Conservation (phyloP, 345 rosid genomes). For the Aethionema arabicum region DNA sequence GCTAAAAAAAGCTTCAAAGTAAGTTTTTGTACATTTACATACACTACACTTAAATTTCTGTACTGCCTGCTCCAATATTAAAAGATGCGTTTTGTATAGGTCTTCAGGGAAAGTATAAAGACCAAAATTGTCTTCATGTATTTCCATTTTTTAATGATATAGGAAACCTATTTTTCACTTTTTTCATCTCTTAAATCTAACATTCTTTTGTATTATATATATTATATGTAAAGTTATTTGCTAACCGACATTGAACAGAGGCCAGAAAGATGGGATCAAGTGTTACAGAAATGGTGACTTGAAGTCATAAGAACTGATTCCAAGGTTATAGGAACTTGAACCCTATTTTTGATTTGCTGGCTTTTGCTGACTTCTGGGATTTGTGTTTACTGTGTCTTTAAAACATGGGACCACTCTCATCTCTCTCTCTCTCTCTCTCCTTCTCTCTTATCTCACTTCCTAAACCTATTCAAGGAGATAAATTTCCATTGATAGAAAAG, state of each 20-base stretch:
- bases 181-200: conserved; percentile 21
- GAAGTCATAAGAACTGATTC: conserved; percentile 26
- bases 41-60: conserved; percentile 20
- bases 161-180: conserved; percentile 12
- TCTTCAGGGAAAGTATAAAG: conserved; percentile 23
- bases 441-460: conserved; percentile 19
- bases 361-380: conserved; percentile 30
- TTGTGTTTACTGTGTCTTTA: conserved; percentile 32
- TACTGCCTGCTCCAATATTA: conserved; percentile 21
- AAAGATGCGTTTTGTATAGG: conserved; percentile 21
- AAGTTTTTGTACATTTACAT: conserved; percentile 35
- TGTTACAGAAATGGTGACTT: conserved; percentile 28
- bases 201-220: not conserved
- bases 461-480: conserved; percentile 19
- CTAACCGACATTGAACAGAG: conserved; percentile 29
- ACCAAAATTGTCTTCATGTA: conserved; percentile 27
- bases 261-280: conserved; percentile 36
- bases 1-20: conserved; percentile 23
- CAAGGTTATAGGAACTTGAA: conserved; percentile 36
- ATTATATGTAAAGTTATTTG: conserved; percentile 12
- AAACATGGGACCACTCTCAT: conserved; percentile 33
- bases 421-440: conserved; percentile 27
- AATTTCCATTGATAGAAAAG: conserved; percentile 31
- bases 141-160: not conserved
- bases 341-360: conserved; percentile 30